Conservation (phyloP, 345 rosid species). For the Physaria fendleri region DNA sequence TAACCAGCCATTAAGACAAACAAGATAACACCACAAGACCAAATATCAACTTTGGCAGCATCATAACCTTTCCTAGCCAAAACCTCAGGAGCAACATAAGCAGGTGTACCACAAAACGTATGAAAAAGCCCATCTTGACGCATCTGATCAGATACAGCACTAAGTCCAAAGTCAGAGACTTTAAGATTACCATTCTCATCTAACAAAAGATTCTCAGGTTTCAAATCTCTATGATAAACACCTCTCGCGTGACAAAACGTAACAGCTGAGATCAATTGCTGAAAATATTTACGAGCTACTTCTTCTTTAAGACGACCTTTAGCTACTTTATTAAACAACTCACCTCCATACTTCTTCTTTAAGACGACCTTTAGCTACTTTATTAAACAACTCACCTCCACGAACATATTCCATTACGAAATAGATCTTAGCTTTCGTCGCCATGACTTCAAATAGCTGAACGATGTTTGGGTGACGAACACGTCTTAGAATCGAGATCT, state of each 20-base stretch:
- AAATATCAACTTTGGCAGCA: conserved; percentile 73
- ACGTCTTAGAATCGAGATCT: conserved; percentile 80
- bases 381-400: conserved; percentile 79
- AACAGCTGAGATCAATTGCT: conserved; percentile 75
- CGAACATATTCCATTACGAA: conserved; percentile 84
- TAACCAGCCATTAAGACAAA: conserved; percentile 71
- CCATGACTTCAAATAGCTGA: conserved; percentile 85
- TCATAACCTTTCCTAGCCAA: conserved; percentile 64
- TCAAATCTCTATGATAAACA: conserved; percentile 75
- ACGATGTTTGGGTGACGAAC: conserved; percentile 86
- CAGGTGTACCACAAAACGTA: conserved; percentile 83
- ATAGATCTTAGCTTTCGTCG: conserved; percentile 76
- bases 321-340: conserved; percentile 64
- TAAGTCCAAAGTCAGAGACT: conserved; percentile 81
- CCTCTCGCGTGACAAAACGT: conserved; percentile 77
- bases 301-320: conserved; percentile 68
- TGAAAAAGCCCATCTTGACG: conserved; percentile 70
- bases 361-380: conserved; percentile 64
- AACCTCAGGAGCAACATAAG: conserved; percentile 87
- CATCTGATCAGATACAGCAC: conserved; percentile 73
- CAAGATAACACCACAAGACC: conserved; percentile 91
- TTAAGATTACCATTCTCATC: conserved; percentile 72
- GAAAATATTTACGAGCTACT: conserved; percentile 67
- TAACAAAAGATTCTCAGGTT: conserved; percentile 72
- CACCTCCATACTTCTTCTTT: conserved; percentile 72